Evolutionary conservation across 768 basidiomycete species (phyloP).

Genomic region (Lentinula guzmanii): DNA sequence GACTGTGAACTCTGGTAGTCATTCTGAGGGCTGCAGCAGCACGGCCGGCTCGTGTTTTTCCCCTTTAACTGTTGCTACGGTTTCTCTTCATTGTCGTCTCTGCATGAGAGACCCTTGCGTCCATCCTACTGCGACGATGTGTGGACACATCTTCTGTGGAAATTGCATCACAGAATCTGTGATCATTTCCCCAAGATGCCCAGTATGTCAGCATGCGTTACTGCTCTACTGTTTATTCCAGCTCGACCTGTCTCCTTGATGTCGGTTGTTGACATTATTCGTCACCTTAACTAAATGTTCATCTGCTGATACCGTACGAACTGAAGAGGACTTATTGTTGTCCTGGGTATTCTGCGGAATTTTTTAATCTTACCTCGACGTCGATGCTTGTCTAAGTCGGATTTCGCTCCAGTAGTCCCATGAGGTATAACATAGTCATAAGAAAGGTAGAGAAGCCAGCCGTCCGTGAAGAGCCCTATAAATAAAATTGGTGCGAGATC

Average conservation of each 20-base stretch:
- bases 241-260: slow-evolving; percentile 29
- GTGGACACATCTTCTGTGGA: slow-evolving; percentile 56
- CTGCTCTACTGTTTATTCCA: slow-evolving; percentile 51
- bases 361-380: no score
- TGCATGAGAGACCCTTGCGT: slow-evolving; percentile 44
- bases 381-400: no score
- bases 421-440: no score
- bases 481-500: no score
- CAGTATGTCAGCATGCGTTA: slow-evolving; percentile 44
- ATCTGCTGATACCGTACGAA: no score
- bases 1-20: background rate
- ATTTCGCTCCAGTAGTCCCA: no score
- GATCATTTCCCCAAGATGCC: slow-evolving; percentile 40
- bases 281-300: no score
- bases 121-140: slow-evolving; percentile 53
- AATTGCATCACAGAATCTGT: slow-evolving; percentile 53
- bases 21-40: background rate
- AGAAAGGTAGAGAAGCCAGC: no score
- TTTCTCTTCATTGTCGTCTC: slow-evolving; percentile 40
- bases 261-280: background rate
- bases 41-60: background rate
- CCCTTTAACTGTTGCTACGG: background rate
- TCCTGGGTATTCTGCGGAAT: no score
- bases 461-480: no score
- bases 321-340: no score